phyloP scores from a whole-genome alignment of 2,329 filamentous ascomycete species.

The Malbranchea zuffiana region DNA sequence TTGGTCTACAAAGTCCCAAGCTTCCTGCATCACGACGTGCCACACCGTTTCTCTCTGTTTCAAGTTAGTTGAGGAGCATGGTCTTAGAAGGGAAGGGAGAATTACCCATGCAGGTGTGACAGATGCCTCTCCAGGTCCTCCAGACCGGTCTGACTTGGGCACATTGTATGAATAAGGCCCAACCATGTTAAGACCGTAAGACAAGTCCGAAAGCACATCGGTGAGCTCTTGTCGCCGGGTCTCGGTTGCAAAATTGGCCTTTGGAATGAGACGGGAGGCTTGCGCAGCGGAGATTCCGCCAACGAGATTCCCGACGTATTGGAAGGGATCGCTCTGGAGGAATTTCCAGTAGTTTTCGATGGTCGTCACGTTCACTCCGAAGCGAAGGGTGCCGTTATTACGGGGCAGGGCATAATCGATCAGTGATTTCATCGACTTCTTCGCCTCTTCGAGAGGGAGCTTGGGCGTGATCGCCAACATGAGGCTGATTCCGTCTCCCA shows the following conservation, averaged over 20 bases:
- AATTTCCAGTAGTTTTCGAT: conserved; percentile 7
- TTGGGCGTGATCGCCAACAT: conserved; percentile 7
- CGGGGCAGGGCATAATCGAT: conserved; percentile 4
- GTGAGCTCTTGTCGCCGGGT: conserved; percentile 4
- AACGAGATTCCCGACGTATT: conserved; percentile 3
- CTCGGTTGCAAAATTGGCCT: conserved; percentile 6
- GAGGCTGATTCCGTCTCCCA: conserved; percentile 2
- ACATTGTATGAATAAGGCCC: conserved; percentile 12
- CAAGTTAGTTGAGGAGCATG: too few species aligned
- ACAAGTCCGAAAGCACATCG: conserved; percentile 3
- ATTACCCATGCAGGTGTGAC: conserved; percentile 16
- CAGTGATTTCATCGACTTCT: conserved; percentile 8
- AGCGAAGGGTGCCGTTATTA: conserved; percentile 6
- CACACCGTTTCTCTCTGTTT: conserved; percentile 14
- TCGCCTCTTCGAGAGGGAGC: conserved; percentile 3
- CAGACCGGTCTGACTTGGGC: conserved; percentile 9
- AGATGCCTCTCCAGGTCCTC: conserved; percentile 15
- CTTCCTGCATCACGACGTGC: conserved; percentile 14
- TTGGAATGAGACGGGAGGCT: conserved; percentile 6
- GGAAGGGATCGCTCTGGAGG: neutral
- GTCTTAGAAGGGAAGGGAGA: neutral
- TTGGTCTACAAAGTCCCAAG: conserved; percentile 6
- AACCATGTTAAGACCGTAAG: conserved; percentile 10
- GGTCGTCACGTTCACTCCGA: conserved; percentile 6
- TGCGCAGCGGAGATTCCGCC: conserved; percentile 5